phyloP scores from a whole-genome alignment of 768 basidiomycete genomes.

The Obba rivulosa region DNA sequence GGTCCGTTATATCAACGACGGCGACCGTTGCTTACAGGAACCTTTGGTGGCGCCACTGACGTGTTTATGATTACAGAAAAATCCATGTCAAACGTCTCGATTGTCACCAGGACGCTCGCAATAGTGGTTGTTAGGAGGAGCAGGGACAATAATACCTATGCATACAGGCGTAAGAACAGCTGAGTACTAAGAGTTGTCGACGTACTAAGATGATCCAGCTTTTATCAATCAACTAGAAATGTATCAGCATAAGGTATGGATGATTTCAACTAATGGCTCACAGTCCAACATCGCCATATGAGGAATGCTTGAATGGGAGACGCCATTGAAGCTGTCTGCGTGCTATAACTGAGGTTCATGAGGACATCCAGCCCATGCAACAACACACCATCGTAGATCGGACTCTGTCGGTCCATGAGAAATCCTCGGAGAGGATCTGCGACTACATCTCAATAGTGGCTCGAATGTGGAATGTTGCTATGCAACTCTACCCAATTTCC shows the following conservation, averaged over 20 bases:
- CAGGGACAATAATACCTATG: slow-evolving; percentile 5
- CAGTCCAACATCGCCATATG: slow-evolving; percentile 24
- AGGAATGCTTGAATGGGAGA: slow-evolving; percentile 23
- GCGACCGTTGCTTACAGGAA: not conserved
- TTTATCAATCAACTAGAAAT: slow-evolving; percentile 8
- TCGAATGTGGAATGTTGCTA: not conserved
- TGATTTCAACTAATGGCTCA: not conserved
- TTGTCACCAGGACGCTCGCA: slow-evolving; percentile 11
- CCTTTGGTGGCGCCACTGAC: not conserved
- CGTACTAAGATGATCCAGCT: slow-evolving; percentile 12
- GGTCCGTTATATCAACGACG: not conserved
- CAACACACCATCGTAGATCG: slow-evolving; percentile 7
- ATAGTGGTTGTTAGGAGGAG: slow-evolving; percentile 8
- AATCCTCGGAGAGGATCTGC: slow-evolving; percentile 8
- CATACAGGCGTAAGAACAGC: not conserved
- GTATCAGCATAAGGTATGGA: not conserved
- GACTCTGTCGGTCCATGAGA: slow-evolving; percentile 15
- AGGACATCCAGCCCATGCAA: slow-evolving; percentile 1
- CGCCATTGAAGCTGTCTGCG: slow-evolving; percentile 18
- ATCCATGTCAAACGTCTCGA: slow-evolving; percentile 9
- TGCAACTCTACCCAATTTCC: slow-evolving; percentile 18
- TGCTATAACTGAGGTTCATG: not conserved
- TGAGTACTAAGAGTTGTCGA: not conserved
- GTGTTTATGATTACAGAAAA: slow-evolving; percentile 7
- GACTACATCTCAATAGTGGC: not conserved